Evolutionary conservation across 306 rosid species (phyloP).

Genomic region (Cucurbita argyrosperma): DNA sequence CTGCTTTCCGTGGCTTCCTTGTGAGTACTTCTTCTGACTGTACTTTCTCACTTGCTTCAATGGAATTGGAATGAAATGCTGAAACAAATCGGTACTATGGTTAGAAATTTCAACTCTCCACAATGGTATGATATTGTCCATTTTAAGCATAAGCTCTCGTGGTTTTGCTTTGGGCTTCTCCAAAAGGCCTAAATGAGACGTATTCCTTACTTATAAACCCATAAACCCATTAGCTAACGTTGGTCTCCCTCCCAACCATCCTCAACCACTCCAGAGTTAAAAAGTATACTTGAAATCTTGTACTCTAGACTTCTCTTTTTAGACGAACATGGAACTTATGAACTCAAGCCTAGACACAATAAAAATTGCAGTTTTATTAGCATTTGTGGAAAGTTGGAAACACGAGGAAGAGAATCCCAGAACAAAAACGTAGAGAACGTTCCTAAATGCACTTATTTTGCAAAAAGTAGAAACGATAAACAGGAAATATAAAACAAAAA

Average conservation of each 20-base stretch:
- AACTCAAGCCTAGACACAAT: not conserved
- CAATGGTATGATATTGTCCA: no score
- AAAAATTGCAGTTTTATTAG: not conserved
- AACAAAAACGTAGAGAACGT: not conserved
- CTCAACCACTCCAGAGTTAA: not conserved
- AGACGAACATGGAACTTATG: not conserved
- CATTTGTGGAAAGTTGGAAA: not conserved
- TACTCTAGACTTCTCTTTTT: not conserved
- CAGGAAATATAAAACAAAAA: not conserved
- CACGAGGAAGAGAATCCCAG: not conserved
- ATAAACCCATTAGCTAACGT: no score
- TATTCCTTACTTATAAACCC: no score
- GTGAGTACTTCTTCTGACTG: slow-evolving; percentile 35
- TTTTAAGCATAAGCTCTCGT: no score
- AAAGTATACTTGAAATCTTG: not conserved
- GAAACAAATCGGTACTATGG: not conserved
- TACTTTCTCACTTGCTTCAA: not conserved
- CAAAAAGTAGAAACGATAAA: not conserved
- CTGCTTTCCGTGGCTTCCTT: slow-evolving; percentile 70
- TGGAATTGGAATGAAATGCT: not conserved
- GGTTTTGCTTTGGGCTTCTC: no score
- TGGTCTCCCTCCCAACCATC: no score
- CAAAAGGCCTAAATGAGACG: no score
- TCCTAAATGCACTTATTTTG: not conserved
- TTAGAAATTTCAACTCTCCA: no score